Conservation (phyloP, 169 alveolate genomes). For the Plasmodium gallinaceum region DNA sequence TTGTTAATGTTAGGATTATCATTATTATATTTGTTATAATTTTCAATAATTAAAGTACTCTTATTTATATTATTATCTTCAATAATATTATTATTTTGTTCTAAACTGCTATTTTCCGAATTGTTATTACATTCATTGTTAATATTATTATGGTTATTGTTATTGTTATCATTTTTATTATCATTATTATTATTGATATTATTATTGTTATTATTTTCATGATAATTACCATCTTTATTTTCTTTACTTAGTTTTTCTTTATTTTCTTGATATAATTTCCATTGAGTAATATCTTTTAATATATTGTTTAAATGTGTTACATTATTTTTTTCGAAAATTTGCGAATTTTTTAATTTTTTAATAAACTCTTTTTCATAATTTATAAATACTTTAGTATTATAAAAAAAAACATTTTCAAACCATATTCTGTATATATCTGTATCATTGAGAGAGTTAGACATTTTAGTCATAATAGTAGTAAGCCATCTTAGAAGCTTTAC, state of each 20-base stretch:
- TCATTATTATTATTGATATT: too few relatives aligned
- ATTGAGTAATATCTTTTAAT: conserved; percentile 27
- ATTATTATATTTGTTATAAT: not conserved
- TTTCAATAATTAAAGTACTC: not conserved
- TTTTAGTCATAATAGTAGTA: conserved; percentile 65
- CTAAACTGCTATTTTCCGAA: not conserved
- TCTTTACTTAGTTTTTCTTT: conserved; percentile 28
- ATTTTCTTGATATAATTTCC: conserved; percentile 47
- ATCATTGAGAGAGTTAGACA: conserved; percentile 47
- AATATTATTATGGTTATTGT: not conserved
- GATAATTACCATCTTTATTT: not conserved
- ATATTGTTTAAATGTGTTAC: conserved; percentile 32
- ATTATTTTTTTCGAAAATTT: conserved; percentile 67
- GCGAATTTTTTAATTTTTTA: conserved; percentile 34
- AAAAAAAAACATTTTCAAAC: conserved; percentile 52
- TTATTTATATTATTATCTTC: not conserved
- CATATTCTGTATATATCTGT: conserved; percentile 71
- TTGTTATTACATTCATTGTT: not conserved
- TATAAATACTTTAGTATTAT: conserved; percentile 42
- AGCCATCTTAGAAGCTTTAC: conserved; percentile 67
- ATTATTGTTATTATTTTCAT: not conserved
- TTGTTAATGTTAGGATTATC: not conserved
- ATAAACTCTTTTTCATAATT: conserved; percentile 65
- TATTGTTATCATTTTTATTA: not conserved
- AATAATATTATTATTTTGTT: not conserved